Evolutionary conservation across 2,329 filamentous ascomycete genomes (phyloP), one percentile per base, ranked within the genome.

Genomic region (Ascochyta clinopodiicola): DNA sequence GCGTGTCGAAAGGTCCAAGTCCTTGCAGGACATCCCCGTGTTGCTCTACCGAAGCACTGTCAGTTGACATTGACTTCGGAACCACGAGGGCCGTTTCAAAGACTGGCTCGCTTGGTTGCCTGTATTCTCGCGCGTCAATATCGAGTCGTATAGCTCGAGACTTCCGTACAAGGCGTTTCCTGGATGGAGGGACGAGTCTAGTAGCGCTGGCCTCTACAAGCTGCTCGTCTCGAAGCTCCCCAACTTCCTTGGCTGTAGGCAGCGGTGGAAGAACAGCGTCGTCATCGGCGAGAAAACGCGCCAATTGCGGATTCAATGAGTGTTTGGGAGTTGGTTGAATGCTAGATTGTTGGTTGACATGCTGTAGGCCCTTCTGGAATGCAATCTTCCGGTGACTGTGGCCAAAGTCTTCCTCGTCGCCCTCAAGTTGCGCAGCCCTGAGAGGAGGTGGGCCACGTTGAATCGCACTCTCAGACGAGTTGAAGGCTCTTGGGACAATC

Each of bases 1-100:
- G 74, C 4, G 77, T 77, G 27, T 80, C 80, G 61, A 77, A 81
- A n/a, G 77, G 73, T 29, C 74, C 78, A 2, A 87, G 69, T 1
- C 80, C 82, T 51, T 76, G 62, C 31, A 79, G 60, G 2, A 60
- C 19, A 7, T 29, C 42, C 27, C 21, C 43, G n/a, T 19, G 13
- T 22, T 34, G 36, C 37, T 42, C 31, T 40, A 7, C 12, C 1
- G 22, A 6, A 19, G 10, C n/a, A 17, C 6, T 31, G 6, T 51
- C 43, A 8, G 21, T n/a, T 9, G 37, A 13, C 3, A 24, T 9
- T 24, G 22, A 2, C 7, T 4, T 13, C 8, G 36, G 52, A 13
- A n/a, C 42, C 12, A 19, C 25, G 8, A 29, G 13, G 4, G 21
- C 10, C 1, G 42, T 49, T 53, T 66, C 47, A 19, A 67, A 38